Base-by-base conservation (phyloP, 2,329 filamentous ascomycete species). In the Pseudocercospora ulei region DNA sequence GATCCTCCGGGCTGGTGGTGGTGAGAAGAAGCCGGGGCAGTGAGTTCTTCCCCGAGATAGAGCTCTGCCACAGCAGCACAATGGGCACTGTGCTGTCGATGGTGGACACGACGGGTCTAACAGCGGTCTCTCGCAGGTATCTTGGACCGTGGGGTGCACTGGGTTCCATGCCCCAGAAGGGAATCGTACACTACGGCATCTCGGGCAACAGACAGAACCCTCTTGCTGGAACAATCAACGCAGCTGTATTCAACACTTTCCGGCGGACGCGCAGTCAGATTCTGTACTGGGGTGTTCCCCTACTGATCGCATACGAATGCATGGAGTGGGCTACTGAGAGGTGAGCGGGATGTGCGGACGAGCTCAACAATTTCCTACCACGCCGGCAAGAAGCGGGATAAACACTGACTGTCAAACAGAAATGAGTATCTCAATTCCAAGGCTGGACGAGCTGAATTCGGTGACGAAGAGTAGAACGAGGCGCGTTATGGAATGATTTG, bases 171-270 rank as follows among this genome's bases (percentile, higher is more conserved):
- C 62, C 68, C 23, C 75, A 78, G 59, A 75, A 75, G 58, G 75
- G 75, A 56, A 67, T 80, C 44, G 66, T 70, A 40, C 69, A 70
- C 57, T 96, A 92, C 68, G 73, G 79, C 52, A 62, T 98, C 53
- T 80, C 83, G 55, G 67, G 81, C 53, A 96, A 98, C 75, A 80
- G 82, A 62, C 88, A 94, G 71, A 79, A 82, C 59, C 82, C 86
- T 49, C 73, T 93, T 53, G 85, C 85, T 49, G 84, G 83, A 56
- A 70, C 80, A 44, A 65, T 73, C 50, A 69, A 88, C 65, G 82
- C 80, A 53, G 88, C 87, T 59, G 68, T 96, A 70, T 96, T 96
- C 80, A 98, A 98, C 76, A 80, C 77, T 56, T 92, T 82, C 75
- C 80, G 90, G 65, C 78, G 90, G 58, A 82, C 81, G 67, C 79